Evolutionary conservation across 78 protist genomes (phyloP).

Genomic region (Dictyostelium firmibasis): DNA sequence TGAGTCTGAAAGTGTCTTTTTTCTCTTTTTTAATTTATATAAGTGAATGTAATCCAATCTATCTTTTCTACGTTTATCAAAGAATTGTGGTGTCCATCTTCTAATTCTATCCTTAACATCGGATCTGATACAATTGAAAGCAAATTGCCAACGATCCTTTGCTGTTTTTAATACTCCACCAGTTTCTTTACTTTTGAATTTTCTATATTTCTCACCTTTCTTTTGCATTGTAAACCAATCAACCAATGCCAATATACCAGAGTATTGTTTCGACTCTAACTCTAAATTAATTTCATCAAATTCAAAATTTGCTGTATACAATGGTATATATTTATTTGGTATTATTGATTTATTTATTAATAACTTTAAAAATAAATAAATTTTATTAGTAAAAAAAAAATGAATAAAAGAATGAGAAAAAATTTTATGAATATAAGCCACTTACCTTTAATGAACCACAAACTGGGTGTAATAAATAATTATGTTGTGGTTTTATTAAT

Average conservation of each 20-base stretch:
- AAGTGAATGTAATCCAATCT: conserved; percentile 52
- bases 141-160: conserved; percentile 51
- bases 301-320: conserved; percentile 65
- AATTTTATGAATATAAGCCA: not conserved
- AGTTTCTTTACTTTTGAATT: conserved; percentile 12
- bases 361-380: not conserved
- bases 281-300: conserved; percentile 69
- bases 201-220: conserved; percentile 65
- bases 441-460: conserved; percentile 70
- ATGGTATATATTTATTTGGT: conserved; percentile 65
- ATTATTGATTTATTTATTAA: conserved; percentile 51
- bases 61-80: conserved; percentile 48
- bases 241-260: conserved; percentile 56
- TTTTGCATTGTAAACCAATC: conserved; percentile 52
- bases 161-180: not conserved
- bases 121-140: not conserved
- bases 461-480: conserved; percentile 65
- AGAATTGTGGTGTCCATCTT: conserved; percentile 8
- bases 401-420: not conserved
- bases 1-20: conserved; percentile 20
- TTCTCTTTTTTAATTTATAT: conserved; percentile 46
- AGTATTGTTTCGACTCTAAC: conserved; percentile 37
- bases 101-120: conserved; percentile 5
- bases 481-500: conserved; percentile 13
- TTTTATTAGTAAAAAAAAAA: too few species aligned